Evolutionary conservation across 202 grass and related monocot genomes (phyloP).

Genomic region (Panicum hallii): DNA sequence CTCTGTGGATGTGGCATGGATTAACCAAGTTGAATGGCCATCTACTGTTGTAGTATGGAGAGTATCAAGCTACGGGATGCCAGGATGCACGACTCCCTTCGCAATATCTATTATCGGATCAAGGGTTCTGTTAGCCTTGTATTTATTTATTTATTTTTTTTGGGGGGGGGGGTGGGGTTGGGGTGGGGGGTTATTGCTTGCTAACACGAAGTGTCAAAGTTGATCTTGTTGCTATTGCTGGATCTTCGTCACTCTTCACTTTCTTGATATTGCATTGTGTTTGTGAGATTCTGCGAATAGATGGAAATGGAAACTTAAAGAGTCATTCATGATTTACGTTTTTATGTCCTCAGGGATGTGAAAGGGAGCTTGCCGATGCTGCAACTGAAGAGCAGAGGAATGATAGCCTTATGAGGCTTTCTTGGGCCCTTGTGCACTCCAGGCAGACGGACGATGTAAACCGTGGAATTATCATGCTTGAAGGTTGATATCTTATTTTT

Average conservation of each 20-base stretch:
- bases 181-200: neutral
- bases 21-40: neutral
- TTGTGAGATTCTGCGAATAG: neutral
- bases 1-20: neutral
- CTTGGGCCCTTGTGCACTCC: conserved; percentile 98
- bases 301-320: neutral
- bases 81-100: neutral
- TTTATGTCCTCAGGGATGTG: conserved; percentile 63
- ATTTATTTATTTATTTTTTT: too few relatives aligned
- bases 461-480: conserved; percentile 93
- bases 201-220: neutral
- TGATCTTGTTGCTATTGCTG: neutral
- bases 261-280: neutral
- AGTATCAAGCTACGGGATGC: neutral
- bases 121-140: neutral
- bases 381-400: conserved; percentile 67
- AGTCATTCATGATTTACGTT: neutral
- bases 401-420: conserved; percentile 91
- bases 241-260: neutral
- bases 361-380: conserved; percentile 73
- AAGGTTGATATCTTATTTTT: conserved; percentile 56
- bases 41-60: neutral
- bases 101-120: neutral
- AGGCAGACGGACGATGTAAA: conserved; percentile 82
- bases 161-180: too few relatives aligned